These are phyloP conservation scores for Pichia gijzeniarum DNA, from an alignment of 805 yeast genomes.

Conservation along the genomic window DNA sequence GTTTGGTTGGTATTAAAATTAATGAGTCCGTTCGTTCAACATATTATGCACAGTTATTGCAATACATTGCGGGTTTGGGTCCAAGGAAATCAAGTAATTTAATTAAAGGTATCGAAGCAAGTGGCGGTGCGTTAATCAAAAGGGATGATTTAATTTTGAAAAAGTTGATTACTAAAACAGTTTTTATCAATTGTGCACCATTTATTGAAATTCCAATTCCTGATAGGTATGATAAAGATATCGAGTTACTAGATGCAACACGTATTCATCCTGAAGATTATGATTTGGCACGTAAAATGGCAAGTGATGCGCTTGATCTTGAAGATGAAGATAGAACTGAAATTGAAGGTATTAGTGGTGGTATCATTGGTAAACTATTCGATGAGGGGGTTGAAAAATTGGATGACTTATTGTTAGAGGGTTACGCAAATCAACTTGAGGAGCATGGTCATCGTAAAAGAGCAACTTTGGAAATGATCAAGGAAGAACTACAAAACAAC, in stretches of 20 bases:
- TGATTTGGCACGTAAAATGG: slow-evolving; percentile 93
- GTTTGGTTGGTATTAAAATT: slow-evolving; percentile 89
- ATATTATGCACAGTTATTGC: slow-evolving; percentile 64
- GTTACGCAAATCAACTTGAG: slow-evolving; percentile 87
- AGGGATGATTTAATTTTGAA: slow-evolving; percentile 81
- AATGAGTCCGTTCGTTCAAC: slow-evolving; percentile 79
- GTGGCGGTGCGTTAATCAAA: slow-evolving; percentile 55
- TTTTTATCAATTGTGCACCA: slow-evolving; percentile 88
- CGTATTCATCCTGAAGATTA: slow-evolving; percentile 98
- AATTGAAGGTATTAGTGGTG: slow-evolving; percentile 77
- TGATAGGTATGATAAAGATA: slow-evolving; percentile 51
- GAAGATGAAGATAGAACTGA: slow-evolving; percentile 78
- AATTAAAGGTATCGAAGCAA: slow-evolving; percentile 66
- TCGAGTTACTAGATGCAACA: slow-evolving; percentile 86
- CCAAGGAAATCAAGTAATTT: slow-evolving; percentile 91
- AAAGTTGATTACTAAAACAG: slow-evolving; percentile 68
- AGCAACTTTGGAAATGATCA: slow-evolving; percentile 75
- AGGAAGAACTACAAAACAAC: slow-evolving; percentile 80
- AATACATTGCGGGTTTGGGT: slow-evolving; percentile 86
- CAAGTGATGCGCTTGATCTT: slow-evolving; percentile 93
- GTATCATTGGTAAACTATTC: slow-evolving; percentile 67
- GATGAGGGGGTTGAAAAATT: slow-evolving; percentile 68
- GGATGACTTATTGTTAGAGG: slow-evolving; percentile 82
- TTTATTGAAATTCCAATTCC: slow-evolving; percentile 71
- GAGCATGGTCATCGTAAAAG: slow-evolving; percentile 67